Evolutionary conservation across 306 rosid species (phyloP).

Genomic region (Glycine latifolia): DNA sequence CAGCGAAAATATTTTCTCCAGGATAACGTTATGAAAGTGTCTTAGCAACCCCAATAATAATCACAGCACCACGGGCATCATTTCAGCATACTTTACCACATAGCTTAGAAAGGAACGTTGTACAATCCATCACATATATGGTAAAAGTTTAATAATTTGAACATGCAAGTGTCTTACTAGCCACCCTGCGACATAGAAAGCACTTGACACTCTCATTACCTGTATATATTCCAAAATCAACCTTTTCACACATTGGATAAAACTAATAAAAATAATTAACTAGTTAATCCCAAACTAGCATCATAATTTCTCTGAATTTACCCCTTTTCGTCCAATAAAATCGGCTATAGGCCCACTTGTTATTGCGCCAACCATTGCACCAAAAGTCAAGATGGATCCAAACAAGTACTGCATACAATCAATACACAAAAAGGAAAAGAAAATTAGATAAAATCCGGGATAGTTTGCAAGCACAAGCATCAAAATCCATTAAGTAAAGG

Average conservation of each 20-base stretch:
- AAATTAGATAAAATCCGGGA: constrained; percentile 26
- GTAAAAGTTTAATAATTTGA: constrained; percentile 29
- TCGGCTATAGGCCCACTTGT: constrained; percentile 84
- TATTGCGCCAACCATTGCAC: constrained; percentile 97
- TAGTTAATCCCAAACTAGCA: constrained; percentile 19
- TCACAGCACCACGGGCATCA: too few relatives aligned
- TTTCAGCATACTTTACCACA: too few relatives aligned
- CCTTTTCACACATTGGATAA: not conserved
- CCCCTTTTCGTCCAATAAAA: constrained; percentile 84
- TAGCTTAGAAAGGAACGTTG: constrained; percentile 62
- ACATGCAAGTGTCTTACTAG: constrained; percentile 48
- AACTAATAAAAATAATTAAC: not conserved
- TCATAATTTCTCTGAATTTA: constrained; percentile 44
- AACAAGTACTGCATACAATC: constrained; percentile 69
- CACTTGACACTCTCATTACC: constrained; percentile 88
- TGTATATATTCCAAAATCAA: constrained; percentile 49
- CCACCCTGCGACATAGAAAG: constrained; percentile 82
- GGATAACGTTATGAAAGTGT: too few relatives aligned
- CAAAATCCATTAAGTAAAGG: not conserved
- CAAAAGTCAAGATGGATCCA: constrained; percentile 92
- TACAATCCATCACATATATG: constrained; percentile 40
- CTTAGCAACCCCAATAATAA: too few relatives aligned
- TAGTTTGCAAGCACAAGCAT: not conserved
- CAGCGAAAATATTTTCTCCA: too few relatives aligned
- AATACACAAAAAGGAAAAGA: constrained; percentile 12